A percentile compares a stretch with the other conserved stretches of the same genome.
Conservation (phyloP, 257 asterid species). For the Solanum virginianum region DNA sequence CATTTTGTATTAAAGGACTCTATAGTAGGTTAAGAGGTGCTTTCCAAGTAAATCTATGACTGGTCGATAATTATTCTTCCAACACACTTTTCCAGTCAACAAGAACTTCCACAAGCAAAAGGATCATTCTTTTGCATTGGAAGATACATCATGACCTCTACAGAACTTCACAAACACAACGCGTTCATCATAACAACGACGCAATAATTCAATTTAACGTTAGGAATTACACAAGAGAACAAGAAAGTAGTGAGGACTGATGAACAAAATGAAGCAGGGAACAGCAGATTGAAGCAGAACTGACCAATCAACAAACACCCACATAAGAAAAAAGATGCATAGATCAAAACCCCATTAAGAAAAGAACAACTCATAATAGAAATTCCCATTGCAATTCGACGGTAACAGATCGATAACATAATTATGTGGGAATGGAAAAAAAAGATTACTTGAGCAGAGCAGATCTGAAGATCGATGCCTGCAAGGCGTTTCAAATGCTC, state of each 20-base stretch:
- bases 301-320: background rate
- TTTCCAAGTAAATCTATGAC: background rate
- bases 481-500: slow-evolving; percentile 62
- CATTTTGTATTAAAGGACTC: background rate
- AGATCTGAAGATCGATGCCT: slow-evolving; percentile 61
- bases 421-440: no score
- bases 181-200: background rate
- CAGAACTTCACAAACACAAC: background rate
- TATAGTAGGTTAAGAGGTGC: background rate
- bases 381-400: background rate
- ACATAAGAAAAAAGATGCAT: background rate
- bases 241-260: background rate
- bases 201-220: background rate
- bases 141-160: background rate
- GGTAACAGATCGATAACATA: background rate
- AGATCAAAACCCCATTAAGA: background rate
- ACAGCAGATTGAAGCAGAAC: background rate
- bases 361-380: background rate
- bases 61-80: background rate
- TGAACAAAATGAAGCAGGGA: background rate
- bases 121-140: background rate
- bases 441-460: slow-evolving; percentile 52
- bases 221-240: background rate
- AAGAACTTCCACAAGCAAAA: background rate
- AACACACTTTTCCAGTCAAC: background rate